A percentile compares a stretch with the other conserved stretches of the same genome.
Conservation (phyloP, 1,139 yeast genomes). For the Kodamaea plutei region DNA sequence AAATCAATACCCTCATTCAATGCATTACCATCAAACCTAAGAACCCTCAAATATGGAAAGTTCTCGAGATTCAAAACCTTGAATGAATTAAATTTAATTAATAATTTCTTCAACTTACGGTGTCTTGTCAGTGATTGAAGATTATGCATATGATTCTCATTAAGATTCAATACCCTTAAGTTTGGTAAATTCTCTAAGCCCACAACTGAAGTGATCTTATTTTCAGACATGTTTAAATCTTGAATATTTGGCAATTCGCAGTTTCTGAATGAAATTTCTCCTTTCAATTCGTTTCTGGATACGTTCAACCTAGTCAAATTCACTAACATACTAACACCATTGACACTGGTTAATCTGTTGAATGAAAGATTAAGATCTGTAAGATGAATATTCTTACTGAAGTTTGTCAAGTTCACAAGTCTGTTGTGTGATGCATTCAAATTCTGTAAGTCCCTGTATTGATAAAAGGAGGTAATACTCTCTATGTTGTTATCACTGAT, state of each 20-base stretch:
- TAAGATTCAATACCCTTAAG: slow-evolving; percentile 39
- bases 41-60: slow-evolving; percentile 39
- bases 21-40: slow-evolving; percentile 46
- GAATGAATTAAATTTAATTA: slow-evolving; percentile 39
- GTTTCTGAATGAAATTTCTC: slow-evolving; percentile 33
- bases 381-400: slow-evolving; percentile 35
- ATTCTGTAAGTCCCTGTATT: slow-evolving; percentile 39
- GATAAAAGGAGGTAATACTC: slow-evolving; percentile 39
- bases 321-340: slow-evolving; percentile 36
- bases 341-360: slow-evolving; percentile 30
- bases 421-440: slow-evolving; percentile 38
- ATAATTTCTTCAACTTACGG: slow-evolving; percentile 37
- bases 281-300: slow-evolving; percentile 39
- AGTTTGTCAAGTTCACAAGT: slow-evolving; percentile 30
- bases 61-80: slow-evolving; percentile 25
- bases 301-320: slow-evolving; percentile 41
- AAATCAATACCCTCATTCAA: slow-evolving; percentile 25
- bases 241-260: slow-evolving; percentile 39
- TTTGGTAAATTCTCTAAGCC: slow-evolving; percentile 35
- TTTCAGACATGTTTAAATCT: slow-evolving; percentile 43
- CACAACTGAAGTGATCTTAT: slow-evolving; percentile 27
- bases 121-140: slow-evolving; percentile 24
- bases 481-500: slow-evolving; percentile 37
- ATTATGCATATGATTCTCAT: slow-evolving; percentile 36
- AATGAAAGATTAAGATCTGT: slow-evolving; percentile 29